A percentile compares a stretch with the other conserved stretches of the same genome.
phyloP scores from a whole-genome alignment of 345 rosid species.

The Rhizophora mangle region DNA sequence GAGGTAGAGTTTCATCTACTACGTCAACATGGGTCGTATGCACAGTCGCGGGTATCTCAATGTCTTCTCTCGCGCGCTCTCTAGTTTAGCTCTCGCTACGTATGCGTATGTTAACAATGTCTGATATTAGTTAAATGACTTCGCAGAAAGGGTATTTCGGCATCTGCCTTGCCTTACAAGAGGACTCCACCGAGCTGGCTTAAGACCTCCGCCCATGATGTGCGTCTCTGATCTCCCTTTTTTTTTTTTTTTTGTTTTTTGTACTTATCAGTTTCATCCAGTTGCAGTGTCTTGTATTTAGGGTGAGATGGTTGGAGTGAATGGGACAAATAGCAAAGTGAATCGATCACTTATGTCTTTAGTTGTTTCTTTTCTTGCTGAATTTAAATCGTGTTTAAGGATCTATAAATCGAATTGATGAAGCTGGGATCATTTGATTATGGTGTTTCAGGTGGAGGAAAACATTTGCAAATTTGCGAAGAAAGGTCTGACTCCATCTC shows the following conservation, averaged over 20 bases:
- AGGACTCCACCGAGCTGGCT: constrained; percentile 79
- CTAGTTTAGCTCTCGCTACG: neutral
- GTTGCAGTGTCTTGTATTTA: neutral
- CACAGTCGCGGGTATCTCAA: constrained; percentile 57
- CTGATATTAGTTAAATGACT: constrained; percentile 1
- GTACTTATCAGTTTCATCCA: neutral
- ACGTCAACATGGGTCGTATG: constrained; percentile 74
- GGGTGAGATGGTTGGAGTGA: neutral
- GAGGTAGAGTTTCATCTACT: neutral
- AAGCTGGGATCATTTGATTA: neutral
- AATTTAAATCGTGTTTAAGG: too few relatives aligned
- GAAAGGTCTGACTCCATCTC: constrained; percentile 74
- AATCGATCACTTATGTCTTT: too few relatives aligned
- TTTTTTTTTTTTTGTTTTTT: too few relatives aligned
- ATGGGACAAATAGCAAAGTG: too few relatives aligned
- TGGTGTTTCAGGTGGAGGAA: constrained; percentile 50
- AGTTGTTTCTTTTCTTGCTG: too few relatives aligned
- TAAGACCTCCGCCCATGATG: constrained; percentile 59
- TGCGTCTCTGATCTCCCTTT: constrained; percentile 14
- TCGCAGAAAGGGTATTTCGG: constrained; percentile 70
- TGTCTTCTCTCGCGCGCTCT: neutral
- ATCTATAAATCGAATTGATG: neutral
- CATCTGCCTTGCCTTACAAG: constrained; percentile 86
- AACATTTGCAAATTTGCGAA: constrained; percentile 69
- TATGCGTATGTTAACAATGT: neutral